A percentile compares a stretch with the other conserved stretches of the same genome.
These are phyloP conservation scores for Debaryomycetaceae sp. DNA, from an alignment of 1,139 yeast species.

Conservation along the genomic window DNA sequence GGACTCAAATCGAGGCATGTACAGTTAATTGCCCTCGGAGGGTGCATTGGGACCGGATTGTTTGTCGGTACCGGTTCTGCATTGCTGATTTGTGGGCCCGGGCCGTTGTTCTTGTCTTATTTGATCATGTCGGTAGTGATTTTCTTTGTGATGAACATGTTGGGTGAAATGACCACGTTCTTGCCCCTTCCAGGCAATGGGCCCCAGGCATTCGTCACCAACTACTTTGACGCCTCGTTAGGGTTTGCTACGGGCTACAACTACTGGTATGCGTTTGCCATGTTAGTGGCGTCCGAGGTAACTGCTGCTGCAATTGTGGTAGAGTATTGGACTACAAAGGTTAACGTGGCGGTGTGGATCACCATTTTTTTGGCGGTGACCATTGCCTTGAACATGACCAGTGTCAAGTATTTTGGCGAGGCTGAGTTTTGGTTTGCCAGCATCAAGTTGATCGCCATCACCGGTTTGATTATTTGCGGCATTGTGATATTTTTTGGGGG, in stretches of 20 bases:
- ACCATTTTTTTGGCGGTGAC: constrained; percentile 41
- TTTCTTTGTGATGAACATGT: constrained; percentile 51
- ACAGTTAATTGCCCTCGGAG: constrained; percentile 36
- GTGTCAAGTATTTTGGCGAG: constrained; percentile 58
- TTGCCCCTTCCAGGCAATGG: constrained; percentile 50
- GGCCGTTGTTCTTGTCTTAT: constrained; percentile 43
- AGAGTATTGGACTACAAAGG: constrained; percentile 52
- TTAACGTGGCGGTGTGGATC: constrained; percentile 52
- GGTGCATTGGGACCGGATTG: constrained; percentile 40
- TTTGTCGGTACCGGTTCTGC: constrained; percentile 48
- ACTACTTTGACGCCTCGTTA: constrained; percentile 31
- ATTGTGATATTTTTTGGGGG: constrained; percentile 46
- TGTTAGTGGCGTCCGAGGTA: constrained; percentile 47
- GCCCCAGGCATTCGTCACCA: constrained; percentile 34
- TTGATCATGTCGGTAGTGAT: constrained; percentile 47
- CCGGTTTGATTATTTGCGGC: constrained; percentile 39
- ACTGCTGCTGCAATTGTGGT: constrained; percentile 51
- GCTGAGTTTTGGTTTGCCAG: constrained; percentile 65
- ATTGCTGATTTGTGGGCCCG: constrained; percentile 47
- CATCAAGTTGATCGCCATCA: constrained; percentile 39
- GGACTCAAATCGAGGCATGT: constrained; percentile 37
- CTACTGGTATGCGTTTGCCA: constrained; percentile 46
- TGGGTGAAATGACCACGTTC: constrained; percentile 61
- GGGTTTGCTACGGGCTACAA: constrained; percentile 49
- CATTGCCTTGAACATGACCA: constrained; percentile 36